Evolutionary conservation across 495 filamentous ascomycete genomes (phyloP).

Genomic region (Aspergillus taichungensis): DNA sequence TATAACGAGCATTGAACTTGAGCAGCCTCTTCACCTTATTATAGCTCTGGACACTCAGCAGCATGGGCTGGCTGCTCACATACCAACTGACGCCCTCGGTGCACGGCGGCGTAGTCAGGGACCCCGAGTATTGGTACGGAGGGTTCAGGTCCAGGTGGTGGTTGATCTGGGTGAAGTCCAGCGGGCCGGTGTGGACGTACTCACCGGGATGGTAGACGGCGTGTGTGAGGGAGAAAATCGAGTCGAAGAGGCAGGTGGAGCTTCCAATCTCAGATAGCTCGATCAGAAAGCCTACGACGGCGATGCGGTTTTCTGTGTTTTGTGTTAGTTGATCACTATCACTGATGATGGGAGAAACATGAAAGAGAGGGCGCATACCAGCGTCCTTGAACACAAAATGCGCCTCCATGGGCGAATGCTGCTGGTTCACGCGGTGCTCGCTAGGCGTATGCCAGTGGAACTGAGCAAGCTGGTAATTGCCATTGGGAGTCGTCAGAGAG

Average conservation of each 20-base stretch:
- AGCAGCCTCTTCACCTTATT: constrained; percentile 47
- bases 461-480: constrained; percentile 35
- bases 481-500: constrained; percentile 8
- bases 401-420: constrained; percentile 52
- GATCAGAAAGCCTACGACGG: constrained; percentile 53
- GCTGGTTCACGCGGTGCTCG: constrained; percentile 52
- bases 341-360: neutral
- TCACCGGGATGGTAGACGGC: constrained; percentile 47
- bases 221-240: constrained; percentile 41
- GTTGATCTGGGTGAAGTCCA: constrained; percentile 49
- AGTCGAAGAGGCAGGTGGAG: constrained; percentile 43
- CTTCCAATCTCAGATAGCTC: constrained; percentile 38
- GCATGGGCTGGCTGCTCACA: constrained; percentile 43
- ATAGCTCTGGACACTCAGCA: constrained; percentile 44
- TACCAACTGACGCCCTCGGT: constrained; percentile 52
- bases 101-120: constrained; percentile 63
- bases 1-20: constrained; percentile 56
- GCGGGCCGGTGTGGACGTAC: constrained; percentile 41
- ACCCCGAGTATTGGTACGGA: constrained; percentile 51
- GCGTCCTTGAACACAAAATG: constrained; percentile 55
- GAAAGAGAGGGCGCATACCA: constrained; percentile 23
- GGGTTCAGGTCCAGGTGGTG: constrained; percentile 36
- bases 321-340: constrained; percentile 7
- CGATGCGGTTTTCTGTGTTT: constrained; percentile 25
- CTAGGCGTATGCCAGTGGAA: constrained; percentile 66